Evolutionary conservation across 139 green algal genomes (phyloP).

Genomic region (Auxenochlorella protothecoides): DNA sequence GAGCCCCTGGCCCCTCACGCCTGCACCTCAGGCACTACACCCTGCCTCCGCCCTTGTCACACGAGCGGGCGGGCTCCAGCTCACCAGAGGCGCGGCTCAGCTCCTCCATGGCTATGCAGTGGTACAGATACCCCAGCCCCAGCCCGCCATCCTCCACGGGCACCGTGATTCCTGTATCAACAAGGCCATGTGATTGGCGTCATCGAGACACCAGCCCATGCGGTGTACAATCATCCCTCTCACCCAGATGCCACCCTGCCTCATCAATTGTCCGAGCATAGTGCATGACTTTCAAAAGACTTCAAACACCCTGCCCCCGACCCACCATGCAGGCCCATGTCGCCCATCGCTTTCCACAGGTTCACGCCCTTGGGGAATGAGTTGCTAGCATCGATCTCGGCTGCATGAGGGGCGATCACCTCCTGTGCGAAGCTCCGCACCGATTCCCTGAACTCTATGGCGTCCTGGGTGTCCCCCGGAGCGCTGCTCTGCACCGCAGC

Average conservation of each 20-base stretch:
- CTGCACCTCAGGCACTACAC: no score
- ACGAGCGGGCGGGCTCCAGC: no score
- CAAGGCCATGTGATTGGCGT: background rate
- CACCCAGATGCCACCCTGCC: no score
- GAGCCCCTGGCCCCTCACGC: no score
- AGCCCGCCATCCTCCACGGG: constrained; percentile 74
- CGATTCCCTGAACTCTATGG: constrained; percentile 42
- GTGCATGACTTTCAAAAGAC: background rate
- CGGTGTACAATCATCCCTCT: background rate
- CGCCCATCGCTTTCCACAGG: constrained; percentile 76
- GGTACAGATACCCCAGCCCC: constrained; percentile 67
- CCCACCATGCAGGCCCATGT: constrained; percentile 71
- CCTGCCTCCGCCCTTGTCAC: no score
- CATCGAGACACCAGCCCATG: background rate
- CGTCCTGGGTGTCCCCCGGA: no score
- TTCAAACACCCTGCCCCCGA: background rate
- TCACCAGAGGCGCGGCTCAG: constrained; percentile 61
- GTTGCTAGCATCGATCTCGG: constrained; percentile 60
- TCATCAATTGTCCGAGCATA: background rate
- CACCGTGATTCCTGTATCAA: constrained; percentile 46
- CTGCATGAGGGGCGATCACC: constrained; percentile 64
- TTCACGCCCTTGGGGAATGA: constrained; percentile 64
- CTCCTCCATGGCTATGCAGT: constrained; percentile 91
- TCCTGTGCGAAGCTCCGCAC: constrained; percentile 53
- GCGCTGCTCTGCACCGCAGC: no score